Percentiles rank a stretch among this genome's conserved stretches.
Evolutionary conservation across 164 flowering plant species (phyloP).

Genomic region (Stephania yunnanensis): DNA sequence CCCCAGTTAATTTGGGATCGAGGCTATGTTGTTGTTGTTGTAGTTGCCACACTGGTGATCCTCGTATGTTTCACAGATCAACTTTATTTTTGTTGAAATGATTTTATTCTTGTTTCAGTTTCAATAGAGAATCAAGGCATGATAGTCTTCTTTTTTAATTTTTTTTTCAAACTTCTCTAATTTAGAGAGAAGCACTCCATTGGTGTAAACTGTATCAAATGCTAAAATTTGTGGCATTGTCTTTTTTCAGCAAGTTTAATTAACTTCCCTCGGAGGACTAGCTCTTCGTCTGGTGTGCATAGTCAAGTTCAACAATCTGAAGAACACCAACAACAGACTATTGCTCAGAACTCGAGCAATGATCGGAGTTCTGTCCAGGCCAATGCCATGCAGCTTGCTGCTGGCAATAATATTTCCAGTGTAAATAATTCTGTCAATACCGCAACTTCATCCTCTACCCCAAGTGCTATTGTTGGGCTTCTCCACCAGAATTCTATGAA

Average conservation of each 20-base stretch:
- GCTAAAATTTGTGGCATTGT: background rate
- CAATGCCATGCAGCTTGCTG: conserved; percentile 34
- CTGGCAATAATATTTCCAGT: conserved; percentile 43
- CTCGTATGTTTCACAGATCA: too few species aligned
- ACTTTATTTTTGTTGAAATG: background rate
- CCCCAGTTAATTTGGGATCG: too few species aligned
- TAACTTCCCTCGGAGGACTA: conserved; percentile 72
- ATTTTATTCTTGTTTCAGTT: background rate
- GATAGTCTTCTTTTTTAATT: background rate
- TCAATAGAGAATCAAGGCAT: background rate
- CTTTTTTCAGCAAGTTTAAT: conserved; percentile 73
- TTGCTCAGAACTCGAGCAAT: conserved; percentile 40
- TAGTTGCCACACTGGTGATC: too few species aligned
- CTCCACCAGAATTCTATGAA: conserved; percentile 90
- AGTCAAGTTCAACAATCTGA: conserved; percentile 53
- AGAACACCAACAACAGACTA: conserved; percentile 37
- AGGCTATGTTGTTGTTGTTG: too few species aligned
- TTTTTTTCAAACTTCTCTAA: background rate
- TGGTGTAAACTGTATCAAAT: background rate
- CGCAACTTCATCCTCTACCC: conserved; percentile 40
- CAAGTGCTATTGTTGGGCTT: conserved; percentile 53
- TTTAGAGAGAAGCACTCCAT: background rate
- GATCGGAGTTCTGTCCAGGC: conserved; percentile 41
- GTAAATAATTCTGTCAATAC: conserved; percentile 44
- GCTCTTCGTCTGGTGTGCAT: conserved; percentile 41